A percentile compares a stretch with the other conserved stretches of the same genome.
phyloP scores from a whole-genome alignment of 495 filamentous ascomycete genomes.

The Aspergillus bridgeri region DNA sequence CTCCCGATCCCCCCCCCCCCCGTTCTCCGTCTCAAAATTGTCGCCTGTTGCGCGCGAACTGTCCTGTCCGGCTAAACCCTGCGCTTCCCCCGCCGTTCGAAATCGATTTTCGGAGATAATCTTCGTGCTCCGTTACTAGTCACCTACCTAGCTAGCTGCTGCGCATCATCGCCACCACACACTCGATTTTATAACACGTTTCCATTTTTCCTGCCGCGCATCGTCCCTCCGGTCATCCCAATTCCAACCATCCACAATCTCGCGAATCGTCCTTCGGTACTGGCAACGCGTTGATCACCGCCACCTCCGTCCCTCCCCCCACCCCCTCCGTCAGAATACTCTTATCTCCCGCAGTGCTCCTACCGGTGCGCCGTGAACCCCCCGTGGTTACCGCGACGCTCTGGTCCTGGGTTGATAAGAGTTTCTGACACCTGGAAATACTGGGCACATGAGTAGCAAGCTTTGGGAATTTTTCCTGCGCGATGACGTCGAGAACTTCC shows the following conservation, averaged over 20 bases:
- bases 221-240: background rate
- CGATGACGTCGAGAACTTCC: constrained; percentile 92
- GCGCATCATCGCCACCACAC: constrained; percentile 23
- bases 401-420: constrained; percentile 61
- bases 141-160: constrained; percentile 4
- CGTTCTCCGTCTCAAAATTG: background rate
- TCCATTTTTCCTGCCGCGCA: constrained; percentile 1
- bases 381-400: constrained; percentile 81
- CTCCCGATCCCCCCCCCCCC: too few species aligned
- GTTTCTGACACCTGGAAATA: constrained; percentile 40
- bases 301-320: constrained; percentile 11
- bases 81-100: constrained; percentile 11
- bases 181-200: constrained; percentile 11
- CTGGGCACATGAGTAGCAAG: constrained; percentile 86
- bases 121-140: background rate
- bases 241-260: background rate
- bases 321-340: constrained; percentile 29
- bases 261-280: background rate
- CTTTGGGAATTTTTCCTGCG: constrained; percentile 95
- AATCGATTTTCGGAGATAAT: constrained; percentile 15
- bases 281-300: constrained; percentile 15
- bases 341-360: constrained; percentile 48
- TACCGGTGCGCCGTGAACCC: constrained; percentile 85
- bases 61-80: background rate
- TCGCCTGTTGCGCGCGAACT: constrained; percentile 12